These are phyloP conservation scores for Chamaenerion angustifolium DNA, from an alignment of 345 rosid genomes.

Conservation along the genomic window DNA sequence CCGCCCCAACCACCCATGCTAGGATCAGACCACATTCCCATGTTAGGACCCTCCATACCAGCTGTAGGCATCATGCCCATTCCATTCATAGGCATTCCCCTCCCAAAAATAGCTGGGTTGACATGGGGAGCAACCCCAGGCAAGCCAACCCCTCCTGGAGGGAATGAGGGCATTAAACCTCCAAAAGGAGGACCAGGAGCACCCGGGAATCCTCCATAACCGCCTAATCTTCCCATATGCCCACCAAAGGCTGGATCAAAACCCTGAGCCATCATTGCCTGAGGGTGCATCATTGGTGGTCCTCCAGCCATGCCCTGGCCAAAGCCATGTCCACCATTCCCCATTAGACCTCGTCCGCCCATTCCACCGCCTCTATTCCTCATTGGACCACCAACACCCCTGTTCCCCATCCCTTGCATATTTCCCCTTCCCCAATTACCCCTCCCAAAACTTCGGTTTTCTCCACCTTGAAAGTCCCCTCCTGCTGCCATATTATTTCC, in stretches of 20 bases:
- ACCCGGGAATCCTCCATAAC: slow-evolving; percentile 66
- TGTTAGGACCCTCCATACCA: slow-evolving; percentile 58
- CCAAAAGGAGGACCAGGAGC: slow-evolving; percentile 59
- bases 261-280: slow-evolving; percentile 68
- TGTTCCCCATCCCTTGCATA: slow-evolving; percentile 53
- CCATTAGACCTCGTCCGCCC: slow-evolving; percentile 58
- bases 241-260: slow-evolving; percentile 79
- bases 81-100: slow-evolving; percentile 62
- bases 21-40: slow-evolving; percentile 77
- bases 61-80: slow-evolving; percentile 66
- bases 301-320: slow-evolving; percentile 50
- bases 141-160: slow-evolving; percentile 53
- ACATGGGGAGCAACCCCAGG: slow-evolving; percentile 86
- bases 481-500: slow-evolving; percentile 28
- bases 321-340: slow-evolving; percentile 52
- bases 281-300: slow-evolving; percentile 62
- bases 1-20: slow-evolving; percentile 61
- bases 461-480: slow-evolving; percentile 67
- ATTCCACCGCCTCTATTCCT: slow-evolving; percentile 52
- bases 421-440: slow-evolving; percentile 55
- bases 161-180: slow-evolving; percentile 48
- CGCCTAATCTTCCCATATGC: slow-evolving; percentile 68
- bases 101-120: slow-evolving; percentile 71
- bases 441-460: slow-evolving; percentile 51
- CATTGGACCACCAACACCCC: slow-evolving; percentile 66